These are phyloP conservation scores for Dothistroma septosporum DNA, from an alignment of 2,329 filamentous ascomycete genomes.

Conservation along the genomic window DNA sequence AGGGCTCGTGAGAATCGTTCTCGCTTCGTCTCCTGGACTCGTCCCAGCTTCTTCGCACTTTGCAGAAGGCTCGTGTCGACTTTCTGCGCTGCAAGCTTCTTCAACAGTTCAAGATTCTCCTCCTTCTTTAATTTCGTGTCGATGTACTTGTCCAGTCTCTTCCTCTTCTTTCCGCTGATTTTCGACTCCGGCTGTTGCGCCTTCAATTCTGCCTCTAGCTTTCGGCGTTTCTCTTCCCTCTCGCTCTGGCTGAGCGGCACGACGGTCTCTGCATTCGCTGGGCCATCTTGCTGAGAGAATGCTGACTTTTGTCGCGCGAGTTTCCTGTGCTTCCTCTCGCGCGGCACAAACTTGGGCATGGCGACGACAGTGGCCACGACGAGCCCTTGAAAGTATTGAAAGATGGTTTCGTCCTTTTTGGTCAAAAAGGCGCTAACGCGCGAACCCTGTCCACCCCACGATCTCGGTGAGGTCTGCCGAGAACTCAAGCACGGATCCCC, in stretches of 20 bases:
- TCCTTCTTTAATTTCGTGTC: slow-evolving; percentile 94
- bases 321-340: slow-evolving; percentile 59
- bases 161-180: slow-evolving; percentile 62
- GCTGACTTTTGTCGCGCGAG: slow-evolving; percentile 55
- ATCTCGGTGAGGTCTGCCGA: background rate
- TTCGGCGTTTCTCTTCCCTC: slow-evolving; percentile 50
- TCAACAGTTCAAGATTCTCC: slow-evolving; percentile 78
- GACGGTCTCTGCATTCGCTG: slow-evolving; percentile 53
- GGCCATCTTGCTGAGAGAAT: slow-evolving; percentile 39
- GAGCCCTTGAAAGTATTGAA: background rate
- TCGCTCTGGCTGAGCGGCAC: slow-evolving; percentile 49
- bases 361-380: background rate
- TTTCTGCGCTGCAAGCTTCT: slow-evolving; percentile 72
- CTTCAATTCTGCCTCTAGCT: slow-evolving; percentile 52
- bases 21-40: slow-evolving; percentile 65
- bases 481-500: background rate
- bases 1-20: slow-evolving; percentile 63
- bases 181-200: slow-evolving; percentile 52
- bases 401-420: background rate
- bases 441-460: background rate
- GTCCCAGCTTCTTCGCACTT: slow-evolving; percentile 73
- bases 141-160: slow-evolving; percentile 66
- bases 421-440: background rate
- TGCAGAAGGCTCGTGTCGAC: slow-evolving; percentile 77
- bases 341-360: slow-evolving; percentile 47